Base-by-base conservation (phyloP, 345 rosid species). In the Diplotaxis tenuifolia region DNA sequence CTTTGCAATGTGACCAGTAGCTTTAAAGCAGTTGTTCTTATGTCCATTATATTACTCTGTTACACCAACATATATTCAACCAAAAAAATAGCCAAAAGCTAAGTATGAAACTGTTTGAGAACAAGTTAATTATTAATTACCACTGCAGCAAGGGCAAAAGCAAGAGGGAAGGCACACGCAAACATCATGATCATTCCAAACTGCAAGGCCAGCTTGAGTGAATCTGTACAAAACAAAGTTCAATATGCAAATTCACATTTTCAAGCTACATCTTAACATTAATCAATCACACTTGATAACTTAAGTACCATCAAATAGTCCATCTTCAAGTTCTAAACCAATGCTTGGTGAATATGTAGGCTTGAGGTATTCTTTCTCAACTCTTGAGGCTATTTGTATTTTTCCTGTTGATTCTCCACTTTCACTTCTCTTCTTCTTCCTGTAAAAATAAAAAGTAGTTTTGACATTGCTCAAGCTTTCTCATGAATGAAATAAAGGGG, bases 171-270 rank as follows among this genome's bases (percentile, higher is more conserved):
- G 56, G 97, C 98, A 70, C 98, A 89, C 60, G 98, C 98, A 72
- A 91, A 91, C 98, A 94, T 94, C 98, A 91, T 89, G 80, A 91
- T 82, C 97, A 87, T 91, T 80, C 98, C 98, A 61, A 94, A 91
- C 76, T 94, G 97, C 80, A 94, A 83, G 18, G 92, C 86, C 71
- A 94, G 75, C 89, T 85, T 93, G 70, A 94, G 88, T 55, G 82
- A 88, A 79, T 94, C 97, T 89, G 87, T 84, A 82, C 6, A 57
- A 60, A 49, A 56, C 61, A 38, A 64, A 53, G 10, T 11, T 15
- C 5, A 34, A 22, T 31, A n/a, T n/a, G n/a, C n/a, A n/a, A n/a
- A n/a, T 63, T 55, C 47, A 55, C 56, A 59, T 59, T 32, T 47
- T 1, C 40, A 47, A 0, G 66, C 60, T 49, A 61, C 56, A 67